Evolutionary conservation across 176 grass and related monocot genomes (phyloP), one percentile per base, ranked within the genome.

Genomic region (Carex myosuroides): DNA sequence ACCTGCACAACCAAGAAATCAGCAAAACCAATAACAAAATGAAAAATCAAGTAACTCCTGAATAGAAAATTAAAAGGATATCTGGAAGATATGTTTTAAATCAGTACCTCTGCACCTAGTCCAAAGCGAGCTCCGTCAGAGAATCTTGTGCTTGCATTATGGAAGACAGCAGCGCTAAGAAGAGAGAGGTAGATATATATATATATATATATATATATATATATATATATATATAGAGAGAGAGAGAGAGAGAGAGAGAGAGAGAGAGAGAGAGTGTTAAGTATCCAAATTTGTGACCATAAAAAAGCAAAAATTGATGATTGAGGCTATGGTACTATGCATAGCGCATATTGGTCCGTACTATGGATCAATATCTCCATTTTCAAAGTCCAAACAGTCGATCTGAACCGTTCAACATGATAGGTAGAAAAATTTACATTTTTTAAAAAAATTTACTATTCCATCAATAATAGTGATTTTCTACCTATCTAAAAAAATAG

Each of bases 101-200:
- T 78, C 54, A 32, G 6, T 88, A 99, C 96, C 96, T 99, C 96
- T 69, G 96, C 93, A 87, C 96, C 96, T n/a, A 99, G 54, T 85
- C 96, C 96, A 85, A 99, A 99, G 83, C 96, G 96, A 85, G 96
- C 93, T 13, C 96, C 96, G 24, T 99, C 96, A 52, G 91, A 95
- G 83, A 99, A 99, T 54, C 96, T 70, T 30, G 96, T 99, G 54
- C 96, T 99, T 62, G 96, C 96, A 82, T 99, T 99, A 81, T 85
- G 88, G 66, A 99, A 92, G 21, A 99, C 96, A 17, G 96, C 96
- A 84, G 96, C 96, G 82, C 96, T 99, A 78, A 80, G 62, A 21
- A 63, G 60, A 77, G 5, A 14, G 33, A 39, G 65, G 13, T 17
- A 69, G 46, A 14, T 0, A 83, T 13, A 74, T 29, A 29, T 29